Base-by-base conservation (phyloP, 345 rosid species). In the Dipteronia sinensis region DNA sequence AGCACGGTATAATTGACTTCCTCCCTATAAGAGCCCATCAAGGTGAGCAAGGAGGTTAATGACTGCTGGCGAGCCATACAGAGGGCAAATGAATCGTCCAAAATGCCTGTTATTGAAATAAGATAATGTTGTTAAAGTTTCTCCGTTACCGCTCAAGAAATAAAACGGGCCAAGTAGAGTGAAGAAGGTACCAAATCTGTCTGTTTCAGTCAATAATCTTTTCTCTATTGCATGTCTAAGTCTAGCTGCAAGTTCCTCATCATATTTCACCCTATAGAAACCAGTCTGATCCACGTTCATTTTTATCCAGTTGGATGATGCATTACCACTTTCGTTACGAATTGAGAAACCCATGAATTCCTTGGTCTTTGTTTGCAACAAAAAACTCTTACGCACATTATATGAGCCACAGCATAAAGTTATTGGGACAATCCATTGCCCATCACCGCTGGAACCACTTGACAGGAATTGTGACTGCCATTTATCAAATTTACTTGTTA, bases 361-460 rank as follows among this genome's bases (percentile, higher is more conserved):
- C 71, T 81, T 83, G 56, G 82, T 73, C 82, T 89, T 91, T 67
- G 89, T 82, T 86, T 94, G 86, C 80, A 96, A 80, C 38, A 96
- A 82, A 82, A 94, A 90, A 83, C 79, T 96, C 83, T 92, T 88
- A 81, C 76, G 81, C 69, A 22, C 80, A 77, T 90, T 87, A 83
- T 94, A 94, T 42, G 99, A 92, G 59, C 94, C 91, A 79, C 87
- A 88, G 74, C 93, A 94, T 70, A 92, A 76, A 61, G 97, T 92
- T 84, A 94, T 82, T 27, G 99, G 99, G 65, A 96, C 98, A 83
- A 91, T 90, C 99, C 99, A 96, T n/a, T 89, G 94, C 65, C 99
- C 97, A 73, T 94, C 92, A 59, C 97, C 98, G 64, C 42, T 78
- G 56, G 89, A 78, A 80, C 98, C 97, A 56, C 97, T 96, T 80